phyloP scores from a whole-genome alignment of 352 stramenopile genomes.

The Vaucheria bursata region DNA sequence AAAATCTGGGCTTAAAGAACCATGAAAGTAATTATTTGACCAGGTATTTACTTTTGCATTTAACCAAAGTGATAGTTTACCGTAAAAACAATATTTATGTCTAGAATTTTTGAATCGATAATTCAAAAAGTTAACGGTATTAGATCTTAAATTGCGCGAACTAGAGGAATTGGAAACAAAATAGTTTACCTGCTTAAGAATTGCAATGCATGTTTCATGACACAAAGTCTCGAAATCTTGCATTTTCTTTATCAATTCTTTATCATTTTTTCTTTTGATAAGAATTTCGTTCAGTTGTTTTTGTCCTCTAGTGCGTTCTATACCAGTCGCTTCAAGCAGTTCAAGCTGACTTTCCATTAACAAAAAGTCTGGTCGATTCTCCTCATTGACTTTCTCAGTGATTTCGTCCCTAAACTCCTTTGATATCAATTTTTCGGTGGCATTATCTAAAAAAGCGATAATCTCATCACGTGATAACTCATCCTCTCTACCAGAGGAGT shows the following conservation, averaged over 20 bases:
- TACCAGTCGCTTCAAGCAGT: neutral
- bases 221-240: conserved; percentile 1
- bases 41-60: too few species aligned
- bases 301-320: neutral
- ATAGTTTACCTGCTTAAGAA: neutral
- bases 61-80: too few species aligned
- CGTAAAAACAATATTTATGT: too few species aligned
- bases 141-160: too few species aligned
- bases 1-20: too few species aligned
- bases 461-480: conserved; percentile 1
- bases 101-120: too few species aligned
- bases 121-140: too few species aligned
- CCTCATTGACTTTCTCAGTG: neutral
- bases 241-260: conserved; percentile 1
- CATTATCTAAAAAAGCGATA: neutral
- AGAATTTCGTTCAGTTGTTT: neutral
- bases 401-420: neutral
- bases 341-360: neutral
- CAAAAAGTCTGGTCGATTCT: neutral
- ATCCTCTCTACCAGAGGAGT: too few species aligned
- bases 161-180: too few species aligned
- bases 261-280: neutral
- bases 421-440: neutral
- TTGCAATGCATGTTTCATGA: neutral
- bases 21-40: too few species aligned